These are phyloP conservation scores for Pichia thaimueangensis DNA, from an alignment of 805 yeast genomes.

Conservation along the genomic window DNA sequence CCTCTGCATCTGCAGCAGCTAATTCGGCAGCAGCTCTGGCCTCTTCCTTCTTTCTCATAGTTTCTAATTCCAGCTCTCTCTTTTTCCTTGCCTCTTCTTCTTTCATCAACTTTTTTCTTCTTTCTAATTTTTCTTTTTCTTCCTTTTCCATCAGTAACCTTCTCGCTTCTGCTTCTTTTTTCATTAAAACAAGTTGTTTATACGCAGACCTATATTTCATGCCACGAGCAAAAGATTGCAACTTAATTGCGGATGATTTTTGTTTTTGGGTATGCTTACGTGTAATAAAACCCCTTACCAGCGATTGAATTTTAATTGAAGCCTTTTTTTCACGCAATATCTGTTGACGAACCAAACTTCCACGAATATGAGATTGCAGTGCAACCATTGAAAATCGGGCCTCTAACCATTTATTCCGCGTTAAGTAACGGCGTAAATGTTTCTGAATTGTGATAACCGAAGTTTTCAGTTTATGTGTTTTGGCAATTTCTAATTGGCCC, in stretches of 20 bases:
- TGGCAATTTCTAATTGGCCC: slow-evolving; percentile 79
- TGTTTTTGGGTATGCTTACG: slow-evolving; percentile 35
- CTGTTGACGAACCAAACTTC: slow-evolving; percentile 48
- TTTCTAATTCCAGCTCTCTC: slow-evolving; percentile 17
- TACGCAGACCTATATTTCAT: slow-evolving; percentile 51
- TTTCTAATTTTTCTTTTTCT: slow-evolving; percentile 21
- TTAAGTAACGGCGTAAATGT: slow-evolving; percentile 57
- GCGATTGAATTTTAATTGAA: slow-evolving; percentile 64
- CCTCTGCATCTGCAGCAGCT: too few relatives aligned
- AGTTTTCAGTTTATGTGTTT: slow-evolving; percentile 66
- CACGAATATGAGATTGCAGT: slow-evolving; percentile 61
- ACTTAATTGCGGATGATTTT: slow-evolving; percentile 30
- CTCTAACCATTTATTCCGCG: slow-evolving; percentile 53
- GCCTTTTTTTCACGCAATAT: slow-evolving; percentile 48
- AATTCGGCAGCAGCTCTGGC: too few relatives aligned
- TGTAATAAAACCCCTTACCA: slow-evolving; percentile 46
- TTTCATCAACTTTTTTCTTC: slow-evolving; percentile 20
- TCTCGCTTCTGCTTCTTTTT: slow-evolving; percentile 67
- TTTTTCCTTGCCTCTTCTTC: slow-evolving; percentile 32
- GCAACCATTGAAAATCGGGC: slow-evolving; percentile 45
- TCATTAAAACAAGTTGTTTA: slow-evolving; percentile 82
- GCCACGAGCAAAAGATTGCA: slow-evolving; percentile 46
- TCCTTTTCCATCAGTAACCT: slow-evolving; percentile 37
- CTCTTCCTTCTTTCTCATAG: too few relatives aligned
- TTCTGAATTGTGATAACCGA: slow-evolving; percentile 87